These are phyloP conservation scores for Blepharisma stoltei DNA, from an alignment of 73 alveolate species.

Conservation along the genomic window DNA sequence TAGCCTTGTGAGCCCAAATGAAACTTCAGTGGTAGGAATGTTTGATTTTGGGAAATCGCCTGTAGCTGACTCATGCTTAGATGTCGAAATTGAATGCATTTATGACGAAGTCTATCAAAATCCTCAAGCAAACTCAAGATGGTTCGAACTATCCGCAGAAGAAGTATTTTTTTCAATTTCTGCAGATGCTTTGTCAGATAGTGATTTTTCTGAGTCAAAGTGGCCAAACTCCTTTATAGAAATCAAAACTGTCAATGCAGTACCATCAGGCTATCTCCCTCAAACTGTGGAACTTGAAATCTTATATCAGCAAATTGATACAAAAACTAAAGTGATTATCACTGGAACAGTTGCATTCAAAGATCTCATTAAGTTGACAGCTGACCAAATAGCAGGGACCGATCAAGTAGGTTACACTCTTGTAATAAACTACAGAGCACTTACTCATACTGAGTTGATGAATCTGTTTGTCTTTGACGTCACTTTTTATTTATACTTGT, in stretches of 20 bases:
- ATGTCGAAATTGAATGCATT: slow-evolving; percentile 62
- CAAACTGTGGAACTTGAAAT: slow-evolving; percentile 43
- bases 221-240: slow-evolving; percentile 43
- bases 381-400: slow-evolving; percentile 40
- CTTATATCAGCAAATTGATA: slow-evolving; percentile 60
- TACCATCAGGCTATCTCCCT: slow-evolving; percentile 59
- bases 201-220: slow-evolving; percentile 36
- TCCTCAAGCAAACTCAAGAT: slow-evolving; percentile 60
- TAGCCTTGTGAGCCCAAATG: slow-evolving; percentile 49
- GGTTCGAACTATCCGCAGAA: slow-evolving; percentile 64
- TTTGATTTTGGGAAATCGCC: slow-evolving; percentile 71
- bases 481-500: slow-evolving; percentile 72
- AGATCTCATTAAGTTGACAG: slow-evolving; percentile 42
- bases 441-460: slow-evolving; percentile 74
- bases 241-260: slow-evolving; percentile 41
- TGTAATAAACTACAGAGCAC: slow-evolving; percentile 49
- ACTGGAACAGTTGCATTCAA: slow-evolving; percentile 51
- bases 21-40: slow-evolving; percentile 65
- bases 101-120: slow-evolving; percentile 75
- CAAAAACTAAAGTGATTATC: slow-evolving; percentile 53
- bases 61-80: slow-evolving; percentile 72
- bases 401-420: slow-evolving; percentile 54
- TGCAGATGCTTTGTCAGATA: slow-evolving; percentile 55
- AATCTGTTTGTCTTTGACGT: slow-evolving; percentile 76
- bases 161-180: slow-evolving; percentile 61